These are phyloP conservation scores for Puya raimondii DNA, from an alignment of 176 grass and related monocot species.

Conservation along the genomic window DNA sequence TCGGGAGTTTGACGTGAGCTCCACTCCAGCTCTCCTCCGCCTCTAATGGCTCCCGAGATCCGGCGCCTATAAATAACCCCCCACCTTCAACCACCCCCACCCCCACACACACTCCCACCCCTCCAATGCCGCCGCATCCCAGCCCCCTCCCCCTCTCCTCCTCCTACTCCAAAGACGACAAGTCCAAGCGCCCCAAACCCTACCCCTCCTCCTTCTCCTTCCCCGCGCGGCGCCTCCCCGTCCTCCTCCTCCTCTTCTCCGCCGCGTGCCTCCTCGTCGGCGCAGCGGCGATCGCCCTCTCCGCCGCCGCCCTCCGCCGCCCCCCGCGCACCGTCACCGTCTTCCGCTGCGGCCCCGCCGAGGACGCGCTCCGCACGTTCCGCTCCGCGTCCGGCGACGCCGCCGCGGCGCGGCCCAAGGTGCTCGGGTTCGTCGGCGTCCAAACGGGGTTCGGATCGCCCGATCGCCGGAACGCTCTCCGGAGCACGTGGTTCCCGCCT, in stretches of 20 bases:
- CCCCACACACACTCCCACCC: not conserved
- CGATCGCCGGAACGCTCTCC: conserved; percentile 49
- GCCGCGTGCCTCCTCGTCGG: conserved; percentile 46
- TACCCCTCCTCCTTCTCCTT: conserved; percentile 4
- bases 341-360: conserved; percentile 65
- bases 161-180: conserved; percentile 33
- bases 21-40: not conserved
- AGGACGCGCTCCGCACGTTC: conserved; percentile 72
- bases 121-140: not conserved
- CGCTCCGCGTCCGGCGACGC: conserved; percentile 18
- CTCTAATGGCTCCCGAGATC: not conserved
- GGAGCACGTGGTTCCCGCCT: conserved; percentile 82
- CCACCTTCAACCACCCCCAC: too few relatives aligned
- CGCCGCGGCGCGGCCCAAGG: conserved; percentile 50
- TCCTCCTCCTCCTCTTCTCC: conserved; percentile 45
- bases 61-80: not conserved
- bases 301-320: conserved; percentile 26
- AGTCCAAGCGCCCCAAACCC: conserved; percentile 43
- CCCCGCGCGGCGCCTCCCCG: conserved; percentile 14
- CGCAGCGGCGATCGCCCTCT: conserved; percentile 36
- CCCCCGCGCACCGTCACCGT: conserved; percentile 28
- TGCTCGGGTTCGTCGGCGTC: conserved; percentile 73
- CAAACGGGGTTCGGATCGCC: conserved; percentile 55
- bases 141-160: conserved; percentile 5
- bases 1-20: too few relatives aligned